These are phyloP conservation scores for Candida cerambycidarum DNA, from an alignment of 805 yeast genomes.

Conservation along the genomic window DNA sequence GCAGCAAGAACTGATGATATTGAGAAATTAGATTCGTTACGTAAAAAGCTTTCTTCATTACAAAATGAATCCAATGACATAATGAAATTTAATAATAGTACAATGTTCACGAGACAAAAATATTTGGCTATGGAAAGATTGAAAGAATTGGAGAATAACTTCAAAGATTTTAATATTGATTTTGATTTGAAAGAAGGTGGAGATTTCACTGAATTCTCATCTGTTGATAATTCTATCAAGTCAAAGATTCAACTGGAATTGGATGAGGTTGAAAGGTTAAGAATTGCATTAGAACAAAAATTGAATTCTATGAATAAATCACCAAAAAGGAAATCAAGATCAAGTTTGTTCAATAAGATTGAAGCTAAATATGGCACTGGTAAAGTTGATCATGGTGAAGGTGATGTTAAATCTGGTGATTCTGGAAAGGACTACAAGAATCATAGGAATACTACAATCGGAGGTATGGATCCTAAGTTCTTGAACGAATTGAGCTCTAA, in stretches of 20 bases:
- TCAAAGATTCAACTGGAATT: constrained; percentile 41
- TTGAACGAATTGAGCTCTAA: constrained; percentile 53
- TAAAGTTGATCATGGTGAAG: constrained; percentile 26
- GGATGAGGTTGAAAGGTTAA: constrained; percentile 42
- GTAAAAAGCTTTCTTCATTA: constrained; percentile 57
- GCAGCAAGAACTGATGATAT: constrained; percentile 51
- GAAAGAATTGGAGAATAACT: constrained; percentile 63
- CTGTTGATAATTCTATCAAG: constrained; percentile 35
- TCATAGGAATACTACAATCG: constrained; percentile 34
- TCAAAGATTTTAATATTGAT: constrained; percentile 63
- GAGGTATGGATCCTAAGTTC: constrained; percentile 48
- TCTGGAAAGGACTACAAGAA: constrained; percentile 22
- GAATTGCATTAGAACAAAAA: constrained; percentile 40
- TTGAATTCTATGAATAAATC: constrained; percentile 23
- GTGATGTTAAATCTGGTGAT: constrained; percentile 6
- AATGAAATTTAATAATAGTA: constrained; percentile 63
- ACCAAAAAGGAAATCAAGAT: constrained; percentile 13
- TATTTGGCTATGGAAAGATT: constrained; percentile 69
- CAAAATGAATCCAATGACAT: constrained; percentile 78
- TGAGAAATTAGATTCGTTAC: constrained; percentile 52
- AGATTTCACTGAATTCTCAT: constrained; percentile 14
- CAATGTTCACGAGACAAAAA: constrained; percentile 59
- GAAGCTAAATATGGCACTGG: constrained; percentile 50
- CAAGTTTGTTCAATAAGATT: constrained; percentile 27
- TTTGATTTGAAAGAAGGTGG: constrained; percentile 30